A percentile compares a stretch with the other conserved stretches of the same genome.
phyloP scores from a whole-genome alignment of 768 basidiomycete species.

The Dioszegia hungarica region DNA sequence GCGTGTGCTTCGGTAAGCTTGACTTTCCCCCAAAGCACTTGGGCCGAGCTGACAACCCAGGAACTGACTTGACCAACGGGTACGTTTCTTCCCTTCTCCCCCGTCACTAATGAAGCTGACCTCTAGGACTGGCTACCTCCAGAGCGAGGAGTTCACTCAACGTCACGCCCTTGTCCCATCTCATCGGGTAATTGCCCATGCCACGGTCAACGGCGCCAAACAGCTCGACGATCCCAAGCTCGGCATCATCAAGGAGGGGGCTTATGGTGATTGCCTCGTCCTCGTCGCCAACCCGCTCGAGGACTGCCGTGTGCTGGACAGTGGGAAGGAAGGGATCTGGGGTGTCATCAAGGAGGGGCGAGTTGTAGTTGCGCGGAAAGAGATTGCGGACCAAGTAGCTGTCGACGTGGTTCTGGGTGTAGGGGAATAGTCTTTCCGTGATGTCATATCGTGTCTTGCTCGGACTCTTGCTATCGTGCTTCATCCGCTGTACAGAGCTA shows the following conservation, averaged over 20 bases:
- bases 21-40: neutral
- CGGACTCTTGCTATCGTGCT: no score
- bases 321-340: constrained; percentile 4
- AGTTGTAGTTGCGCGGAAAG: constrained; percentile 5
- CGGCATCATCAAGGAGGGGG: constrained; percentile 3
- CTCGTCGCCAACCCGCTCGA: constrained; percentile 6
- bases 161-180: constrained; percentile 2
- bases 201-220: constrained; percentile 14
- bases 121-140: neutral
- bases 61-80: constrained; percentile 11
- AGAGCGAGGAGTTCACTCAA: constrained; percentile 10
- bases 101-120: neutral
- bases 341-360: constrained; percentile 12
- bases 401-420: constrained; percentile 7
- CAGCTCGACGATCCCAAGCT: constrained; percentile 7
- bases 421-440: no score
- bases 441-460: no score
- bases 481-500: no score
- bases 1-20: constrained; percentile 11
- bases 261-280: constrained; percentile 9
- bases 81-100: neutral
- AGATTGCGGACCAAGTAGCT: neutral
- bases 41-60: neutral
- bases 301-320: constrained; percentile 10
- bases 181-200: constrained; percentile 7